Conservation (phyloP, 805 yeast species). For the Lipomyces spencermartinsiae region DNA sequence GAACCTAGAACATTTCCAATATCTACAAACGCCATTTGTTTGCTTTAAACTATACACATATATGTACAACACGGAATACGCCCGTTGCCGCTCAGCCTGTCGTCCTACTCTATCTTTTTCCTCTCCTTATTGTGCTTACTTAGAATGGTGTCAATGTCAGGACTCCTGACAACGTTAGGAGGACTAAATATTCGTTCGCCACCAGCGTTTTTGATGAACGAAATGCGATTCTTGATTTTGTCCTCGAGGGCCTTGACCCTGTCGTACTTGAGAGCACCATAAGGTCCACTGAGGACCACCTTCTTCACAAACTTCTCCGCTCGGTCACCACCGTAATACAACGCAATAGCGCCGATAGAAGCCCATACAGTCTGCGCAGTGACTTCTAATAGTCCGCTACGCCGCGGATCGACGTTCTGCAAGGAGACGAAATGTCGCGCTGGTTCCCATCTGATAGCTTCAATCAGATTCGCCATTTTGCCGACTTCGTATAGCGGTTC, state of each 20-base stretch:
- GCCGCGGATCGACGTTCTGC: constrained; percentile 16
- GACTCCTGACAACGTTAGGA: background rate
- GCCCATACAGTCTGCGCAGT: constrained; percentile 57
- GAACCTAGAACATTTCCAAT: background rate
- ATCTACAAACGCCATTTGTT: background rate
- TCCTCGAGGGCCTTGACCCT: constrained; percentile 2
- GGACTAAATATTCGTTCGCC: background rate
- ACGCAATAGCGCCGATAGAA: constrained; percentile 70
- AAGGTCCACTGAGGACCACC: constrained; percentile 28
- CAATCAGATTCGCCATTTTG: constrained; percentile 17
- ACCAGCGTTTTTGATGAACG: background rate
- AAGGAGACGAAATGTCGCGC: background rate
- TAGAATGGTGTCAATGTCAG: background rate
- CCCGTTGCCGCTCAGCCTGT: background rate
- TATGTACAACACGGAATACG: background rate
- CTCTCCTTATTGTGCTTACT: constrained; percentile 5
- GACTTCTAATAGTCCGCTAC: constrained; percentile 26
- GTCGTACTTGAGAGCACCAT: constrained; percentile 18
- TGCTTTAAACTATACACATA: background rate
- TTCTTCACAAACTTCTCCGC: constrained; percentile 57
- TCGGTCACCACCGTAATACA: constrained; percentile 62
- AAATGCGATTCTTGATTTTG: background rate
- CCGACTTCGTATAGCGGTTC: background rate
- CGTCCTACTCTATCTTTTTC: background rate
- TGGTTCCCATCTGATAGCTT: constrained; percentile 24